These are phyloP conservation scores for Nigrospora oryzae DNA, from an alignment of 2,329 filamentous ascomycete species.

Conservation along the genomic window DNA sequence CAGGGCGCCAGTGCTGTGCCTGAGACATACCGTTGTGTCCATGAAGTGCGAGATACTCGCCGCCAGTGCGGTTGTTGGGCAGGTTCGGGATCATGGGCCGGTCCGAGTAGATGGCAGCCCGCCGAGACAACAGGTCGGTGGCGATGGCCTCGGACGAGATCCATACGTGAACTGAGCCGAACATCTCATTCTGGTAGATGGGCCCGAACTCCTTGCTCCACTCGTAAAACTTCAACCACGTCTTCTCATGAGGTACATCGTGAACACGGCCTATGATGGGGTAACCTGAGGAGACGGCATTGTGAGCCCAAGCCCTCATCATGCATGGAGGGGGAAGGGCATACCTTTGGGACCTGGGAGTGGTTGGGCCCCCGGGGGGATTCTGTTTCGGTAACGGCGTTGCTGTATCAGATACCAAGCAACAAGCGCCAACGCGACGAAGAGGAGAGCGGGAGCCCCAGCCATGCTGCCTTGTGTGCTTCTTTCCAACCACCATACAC, in stretches of 20 bases:
- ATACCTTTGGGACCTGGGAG: constrained; percentile 19
- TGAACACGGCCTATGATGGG: constrained; percentile 36
- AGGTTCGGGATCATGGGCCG: constrained; percentile 36
- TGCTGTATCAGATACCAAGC: constrained; percentile 71
- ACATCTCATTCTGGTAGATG: constrained; percentile 37
- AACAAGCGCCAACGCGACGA: constrained; percentile 75
- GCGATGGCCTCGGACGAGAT: constrained; percentile 37
- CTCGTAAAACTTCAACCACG: constrained; percentile 39
- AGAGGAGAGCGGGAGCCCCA: constrained; percentile 63
- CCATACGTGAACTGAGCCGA: constrained; percentile 37
- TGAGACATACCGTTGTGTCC: constrained; percentile 27
- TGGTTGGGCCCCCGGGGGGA: constrained; percentile 14
- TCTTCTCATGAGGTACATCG: constrained; percentile 29
- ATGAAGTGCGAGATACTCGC: constrained; percentile 35
- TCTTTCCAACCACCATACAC: too few species aligned
- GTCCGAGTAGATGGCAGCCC: constrained; percentile 36
- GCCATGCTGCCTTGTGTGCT: constrained; percentile 22
- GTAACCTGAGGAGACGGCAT: constrained; percentile 19
- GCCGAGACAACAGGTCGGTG: constrained; percentile 32
- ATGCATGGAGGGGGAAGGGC: background rate
- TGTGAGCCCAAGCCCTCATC: background rate
- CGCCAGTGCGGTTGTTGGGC: constrained; percentile 36
- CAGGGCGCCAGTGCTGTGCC: background rate
- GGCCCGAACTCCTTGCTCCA: constrained; percentile 37
- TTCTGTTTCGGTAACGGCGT: constrained; percentile 13